Evolutionary conservation across 768 basidiomycete species (phyloP), one percentile per base, ranked within the genome.

Genomic region (Vararia minispora): DNA sequence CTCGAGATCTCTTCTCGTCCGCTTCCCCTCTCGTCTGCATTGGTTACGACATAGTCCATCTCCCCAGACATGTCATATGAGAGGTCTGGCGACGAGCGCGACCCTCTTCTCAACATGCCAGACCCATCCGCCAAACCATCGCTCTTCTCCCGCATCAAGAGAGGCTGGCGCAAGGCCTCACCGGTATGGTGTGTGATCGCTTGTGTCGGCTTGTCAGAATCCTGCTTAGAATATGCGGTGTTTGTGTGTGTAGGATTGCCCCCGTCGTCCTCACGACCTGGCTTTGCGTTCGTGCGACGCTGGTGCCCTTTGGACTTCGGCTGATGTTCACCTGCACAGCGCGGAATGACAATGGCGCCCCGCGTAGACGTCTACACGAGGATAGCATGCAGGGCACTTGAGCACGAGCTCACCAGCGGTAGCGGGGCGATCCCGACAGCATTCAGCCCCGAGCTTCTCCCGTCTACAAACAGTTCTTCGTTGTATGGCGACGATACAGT

Each of bases 341-440:
- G 44, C 9, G 46, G 46, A 11, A 47, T 47, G 43, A 47, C 46
- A 10, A 35, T 47, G 4, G 46, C 46, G 16, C 47, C 47, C 14
- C 47, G 47, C 27, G 40, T 48, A 8, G 47, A 48, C 35, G 45
- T 48, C 24, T 48, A 48, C 35, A 48, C 47, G 14, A 35, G 35
- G n/a, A 35, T 48, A 7, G 47, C 47, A 11, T 48, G 47, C 25
- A 29, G 47, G 30, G 31, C 45, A 5, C n/a, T 48, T 4, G n/a
- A n/a, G n/a, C 39, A 46, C 27, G 28, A 37, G 27, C 25, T 8
- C 31, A 4, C 31, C 12, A 18, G 16, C 34, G 7, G 34, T 23
- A 35, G 12, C 32, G 12, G 11, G 11, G n/a, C n/a, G 32, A 14
- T 33, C 32, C 3, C 11, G n/a, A 18, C 3, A n/a, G 11, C 32